Base-by-base conservation (phyloP, 352 stramenopile genomes). In the Globisporangium lucens region DNA sequence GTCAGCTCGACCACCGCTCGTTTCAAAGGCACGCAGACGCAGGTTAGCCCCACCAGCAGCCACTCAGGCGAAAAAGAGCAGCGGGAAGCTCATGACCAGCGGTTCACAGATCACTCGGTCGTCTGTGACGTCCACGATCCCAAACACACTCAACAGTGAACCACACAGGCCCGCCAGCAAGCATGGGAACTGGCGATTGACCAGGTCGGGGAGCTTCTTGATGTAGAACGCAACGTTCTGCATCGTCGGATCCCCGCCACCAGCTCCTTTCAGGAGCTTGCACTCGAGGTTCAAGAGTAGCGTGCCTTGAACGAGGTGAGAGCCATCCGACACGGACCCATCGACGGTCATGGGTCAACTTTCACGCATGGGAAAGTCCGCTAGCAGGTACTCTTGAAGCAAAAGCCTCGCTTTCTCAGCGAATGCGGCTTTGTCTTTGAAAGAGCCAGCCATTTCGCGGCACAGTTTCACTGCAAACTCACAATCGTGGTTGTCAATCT, bases 161-260 rank as follows among this genome's bases (percentile, higher is more conserved):
- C 71, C 71, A 65, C 67, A 76, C 22, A 76, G 64, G 63, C 69
- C 56, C 63, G 74, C 59, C 53, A 74, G 41, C 46, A 76, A 71
- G 46, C 71, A 69, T 64, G 63, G 70, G 49, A 63, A 72, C 65
- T 72, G 70, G 30, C 29, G 70, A 52, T 68, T 57, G 17, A 75
- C 67, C 46, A 63, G 51, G n/a, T 35, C 24, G 15, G 65, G 65
- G 33, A 75, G 69, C 20, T n/a, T 67, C 56, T 72, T 75, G 64
- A 72, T 68, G 47, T 74, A 74, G 58, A 59, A 74, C 4, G 69
- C 59, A 59, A 72, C 9, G 36, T 69, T 67, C 24, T 72, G 43
- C 65, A 72, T 72, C 38, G 69, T 75, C 46, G 60, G 69, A 61
- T 75, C 69, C 5, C 65, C 55, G 56, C 57, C 53, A 29, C 60